Conservation (phyloP, 2,329 filamentous ascomycete species). For the Phaeosphaeriaceae sp. region DNA sequence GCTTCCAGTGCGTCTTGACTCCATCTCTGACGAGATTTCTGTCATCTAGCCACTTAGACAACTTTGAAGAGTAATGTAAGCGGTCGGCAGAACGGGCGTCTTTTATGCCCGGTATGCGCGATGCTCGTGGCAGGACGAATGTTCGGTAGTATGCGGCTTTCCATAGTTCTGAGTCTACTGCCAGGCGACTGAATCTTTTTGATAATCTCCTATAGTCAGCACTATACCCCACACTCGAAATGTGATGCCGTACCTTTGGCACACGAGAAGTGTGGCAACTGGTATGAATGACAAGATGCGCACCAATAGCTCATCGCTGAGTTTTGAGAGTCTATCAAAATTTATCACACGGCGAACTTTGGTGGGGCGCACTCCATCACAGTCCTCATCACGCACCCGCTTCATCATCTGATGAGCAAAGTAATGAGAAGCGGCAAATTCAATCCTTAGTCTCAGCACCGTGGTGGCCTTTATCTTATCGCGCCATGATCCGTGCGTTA, state of each 20-base stretch:
- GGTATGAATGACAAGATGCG: slow-evolving; percentile 82
- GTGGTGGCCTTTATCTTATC: slow-evolving; percentile 24
- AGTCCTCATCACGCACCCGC: slow-evolving; percentile 41
- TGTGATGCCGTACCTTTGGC: slow-evolving; percentile 59
- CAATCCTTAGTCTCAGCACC: slow-evolving; percentile 10
- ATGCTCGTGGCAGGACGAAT: slow-evolving; percentile 82
- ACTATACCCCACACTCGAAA: background rate
- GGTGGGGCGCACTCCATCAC: slow-evolving; percentile 31
- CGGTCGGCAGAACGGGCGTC: slow-evolving; percentile 47
- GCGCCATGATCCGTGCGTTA: slow-evolving; percentile 13
- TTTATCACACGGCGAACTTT: slow-evolving; percentile 55
- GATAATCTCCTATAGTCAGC: slow-evolving; percentile 65
- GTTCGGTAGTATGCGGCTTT: slow-evolving; percentile 84
- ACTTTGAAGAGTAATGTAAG: slow-evolving; percentile 60
- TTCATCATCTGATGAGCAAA: slow-evolving; percentile 39
- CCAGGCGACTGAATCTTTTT: slow-evolving; percentile 72
- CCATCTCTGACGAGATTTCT: slow-evolving; percentile 60
- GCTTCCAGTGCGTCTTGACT: slow-evolving; percentile 76
- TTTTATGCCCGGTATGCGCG: slow-evolving; percentile 73
- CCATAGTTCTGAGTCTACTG: slow-evolving; percentile 88
- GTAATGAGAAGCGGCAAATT: slow-evolving; percentile 13
- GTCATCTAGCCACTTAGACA: slow-evolving; percentile 68
- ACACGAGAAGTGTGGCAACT: slow-evolving; percentile 69
- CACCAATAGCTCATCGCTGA: slow-evolving; percentile 88
- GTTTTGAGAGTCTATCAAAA: slow-evolving; percentile 69